A percentile compares a stretch with the other conserved stretches of the same genome.
Conservation (phyloP, 192 early-diverging fungal genomes). For the Phycomyces nitens region DNA sequence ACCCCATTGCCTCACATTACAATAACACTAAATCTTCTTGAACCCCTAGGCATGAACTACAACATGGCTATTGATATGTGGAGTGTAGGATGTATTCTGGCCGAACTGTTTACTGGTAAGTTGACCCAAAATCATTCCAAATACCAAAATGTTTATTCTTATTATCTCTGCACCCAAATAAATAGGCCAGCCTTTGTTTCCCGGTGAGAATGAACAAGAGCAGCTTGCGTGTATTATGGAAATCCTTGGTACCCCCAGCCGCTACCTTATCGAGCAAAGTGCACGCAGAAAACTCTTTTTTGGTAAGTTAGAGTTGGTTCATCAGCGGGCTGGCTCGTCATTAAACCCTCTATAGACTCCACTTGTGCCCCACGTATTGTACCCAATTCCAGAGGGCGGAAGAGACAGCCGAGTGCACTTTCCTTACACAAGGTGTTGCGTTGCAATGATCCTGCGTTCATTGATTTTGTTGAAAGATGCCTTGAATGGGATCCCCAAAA, state of each 20-base stretch:
- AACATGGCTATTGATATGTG: constrained; percentile 96
- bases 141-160: no score
- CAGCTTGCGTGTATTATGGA: constrained; percentile 96
- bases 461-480: constrained; percentile 84
- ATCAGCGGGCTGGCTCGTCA: no score
- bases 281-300: constrained; percentile 85
- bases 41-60: constrained; percentile 65
- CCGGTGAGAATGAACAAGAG: constrained; percentile 96
- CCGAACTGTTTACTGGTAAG: constrained; percentile 75
- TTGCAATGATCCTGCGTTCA: constrained; percentile 71
- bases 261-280: constrained; percentile 71
- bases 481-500: constrained; percentile 88
- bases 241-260: constrained; percentile 76
- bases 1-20: no score
- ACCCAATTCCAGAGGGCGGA: constrained; percentile 87
- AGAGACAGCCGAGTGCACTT: constrained; percentile 73
- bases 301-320: no score
- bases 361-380: constrained; percentile 56
- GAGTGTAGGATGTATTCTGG: constrained; percentile 94
- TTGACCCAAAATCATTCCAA: no score
- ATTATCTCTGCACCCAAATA: no score
- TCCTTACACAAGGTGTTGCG: constrained; percentile 71
- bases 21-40: no score
- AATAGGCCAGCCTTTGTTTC: constrained; percentile 84
- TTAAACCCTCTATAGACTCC: no score